phyloP scores from a whole-genome alignment of 768 basidiomycete genomes.

The Calocera viscosa region DNA sequence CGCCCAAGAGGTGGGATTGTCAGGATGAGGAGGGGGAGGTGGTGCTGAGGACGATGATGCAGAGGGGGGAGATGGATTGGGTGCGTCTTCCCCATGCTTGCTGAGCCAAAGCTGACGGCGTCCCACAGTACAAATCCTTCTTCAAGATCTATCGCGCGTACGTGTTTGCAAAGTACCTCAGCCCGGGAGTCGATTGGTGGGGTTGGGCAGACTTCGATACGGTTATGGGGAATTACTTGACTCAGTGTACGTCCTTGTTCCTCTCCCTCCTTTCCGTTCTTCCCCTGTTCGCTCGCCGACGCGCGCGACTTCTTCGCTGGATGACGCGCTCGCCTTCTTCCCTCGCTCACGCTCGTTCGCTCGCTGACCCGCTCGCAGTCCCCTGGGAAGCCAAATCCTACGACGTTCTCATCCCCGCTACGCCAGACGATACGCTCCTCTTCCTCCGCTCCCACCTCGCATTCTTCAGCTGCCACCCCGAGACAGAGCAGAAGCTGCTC shows the following conservation, averaged over 20 bases:
- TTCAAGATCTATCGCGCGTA: not conserved
- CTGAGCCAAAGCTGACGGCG: not conserved
- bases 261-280: too few species aligned
- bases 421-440: not conserved
- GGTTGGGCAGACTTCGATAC: not conserved
- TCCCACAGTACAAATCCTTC: not conserved
- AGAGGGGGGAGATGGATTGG: not conserved
- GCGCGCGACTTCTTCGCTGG: too few species aligned
- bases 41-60: not conserved
- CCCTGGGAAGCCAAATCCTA: not conserved
- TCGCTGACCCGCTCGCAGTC: not conserved
- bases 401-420: constrained; percentile 5
- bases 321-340: too few species aligned
- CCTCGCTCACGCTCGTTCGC: too few species aligned
- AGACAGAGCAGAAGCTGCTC: not conserved
- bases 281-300: too few species aligned
- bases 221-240: not conserved
- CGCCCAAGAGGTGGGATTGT: not conserved
- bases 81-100: not conserved
- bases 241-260: not conserved
- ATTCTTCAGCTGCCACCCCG: not conserved
- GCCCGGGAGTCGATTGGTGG: not conserved
- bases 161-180: not conserved
- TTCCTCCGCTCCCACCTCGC: constrained; percentile 2
- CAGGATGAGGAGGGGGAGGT: not conserved